Evolutionary conservation across 306 rosid species (phyloP).

Genomic region (Luffa aegyptiaca): DNA sequence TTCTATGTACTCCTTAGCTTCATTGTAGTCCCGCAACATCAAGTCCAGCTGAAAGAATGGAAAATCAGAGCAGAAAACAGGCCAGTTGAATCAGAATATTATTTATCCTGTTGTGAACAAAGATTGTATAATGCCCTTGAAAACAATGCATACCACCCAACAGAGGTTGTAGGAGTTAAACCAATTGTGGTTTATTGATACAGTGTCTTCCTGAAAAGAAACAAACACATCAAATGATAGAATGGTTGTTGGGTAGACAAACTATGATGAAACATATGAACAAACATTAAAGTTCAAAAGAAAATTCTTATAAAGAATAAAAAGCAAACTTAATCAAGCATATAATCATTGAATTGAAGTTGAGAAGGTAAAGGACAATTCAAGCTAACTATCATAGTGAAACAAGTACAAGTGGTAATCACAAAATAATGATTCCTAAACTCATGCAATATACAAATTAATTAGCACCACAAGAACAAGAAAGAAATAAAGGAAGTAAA

Average conservation of each 20-base stretch:
- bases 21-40: slow-evolving; percentile 66
- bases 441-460: not conserved
- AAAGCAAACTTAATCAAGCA: not conserved
- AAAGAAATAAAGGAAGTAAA: not conserved
- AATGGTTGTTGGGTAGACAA: not conserved
- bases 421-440: not conserved
- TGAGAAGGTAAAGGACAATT: not conserved
- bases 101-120: not conserved
- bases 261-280: not conserved
- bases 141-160: slow-evolving; percentile 48
- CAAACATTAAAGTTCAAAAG: not conserved
- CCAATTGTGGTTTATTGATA: slow-evolving; percentile 96
- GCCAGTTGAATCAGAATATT: slow-evolving; percentile 16
- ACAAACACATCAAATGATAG: slow-evolving; percentile 6
- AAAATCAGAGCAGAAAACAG: slow-evolving; percentile 5
- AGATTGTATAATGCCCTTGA: not conserved
- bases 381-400: not conserved
- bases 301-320: not conserved
- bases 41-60: slow-evolving; percentile 60
- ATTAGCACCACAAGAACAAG: not conserved
- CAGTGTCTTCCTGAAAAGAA: slow-evolving; percentile 77
- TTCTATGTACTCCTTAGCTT: slow-evolving; percentile 88
- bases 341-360: not conserved
- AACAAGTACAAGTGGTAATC: not conserved
- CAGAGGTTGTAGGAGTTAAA: slow-evolving; percentile 72